Percentiles rank a stretch among this genome's conserved stretches.
phyloP scores from a whole-genome alignment of 306 rosid genomes.

The Lithocarpus polystachyus region DNA sequence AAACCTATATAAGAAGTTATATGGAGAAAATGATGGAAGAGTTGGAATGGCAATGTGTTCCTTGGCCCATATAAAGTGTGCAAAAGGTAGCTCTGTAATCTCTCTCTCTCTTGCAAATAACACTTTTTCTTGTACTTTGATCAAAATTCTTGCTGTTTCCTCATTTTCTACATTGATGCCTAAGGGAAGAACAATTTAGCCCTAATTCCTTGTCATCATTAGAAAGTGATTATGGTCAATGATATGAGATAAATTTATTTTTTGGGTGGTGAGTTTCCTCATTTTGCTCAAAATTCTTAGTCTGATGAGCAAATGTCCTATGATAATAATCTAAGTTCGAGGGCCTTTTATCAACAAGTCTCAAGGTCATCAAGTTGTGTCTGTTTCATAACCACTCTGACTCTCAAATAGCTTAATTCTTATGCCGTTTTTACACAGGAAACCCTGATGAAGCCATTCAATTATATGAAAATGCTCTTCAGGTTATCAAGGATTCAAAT shows the following conservation, averaged over 20 bases:
- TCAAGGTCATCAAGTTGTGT: not conserved
- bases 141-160: not conserved
- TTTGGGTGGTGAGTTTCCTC: not conserved
- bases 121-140: not conserved
- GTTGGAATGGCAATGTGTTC: conserved; percentile 87
- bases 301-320: not conserved
- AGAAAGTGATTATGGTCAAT: not conserved
- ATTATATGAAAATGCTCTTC: conserved; percentile 60
- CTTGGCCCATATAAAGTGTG: conserved; percentile 79
- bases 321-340: not conserved
- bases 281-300: not conserved
- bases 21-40: conserved; percentile 84
- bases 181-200: not conserved
- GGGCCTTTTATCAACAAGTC: not conserved
- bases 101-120: conserved; percentile 9
- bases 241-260: not conserved
- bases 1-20: conserved; percentile 49
- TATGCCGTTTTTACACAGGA: conserved; percentile 44
- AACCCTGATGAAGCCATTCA: conserved; percentile 72
- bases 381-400: not conserved
- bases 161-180: not conserved
- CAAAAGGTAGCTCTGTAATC: conserved; percentile 53
- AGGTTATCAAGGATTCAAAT: conserved; percentile 64
- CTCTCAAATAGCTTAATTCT: conserved; percentile 1
- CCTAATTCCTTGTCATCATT: not conserved